Percentiles rank a stretch among this genome's conserved stretches.
These are phyloP conservation scores for Przewalskia tangutica DNA, from an alignment of 257 asterid species.

Conservation along the genomic window DNA sequence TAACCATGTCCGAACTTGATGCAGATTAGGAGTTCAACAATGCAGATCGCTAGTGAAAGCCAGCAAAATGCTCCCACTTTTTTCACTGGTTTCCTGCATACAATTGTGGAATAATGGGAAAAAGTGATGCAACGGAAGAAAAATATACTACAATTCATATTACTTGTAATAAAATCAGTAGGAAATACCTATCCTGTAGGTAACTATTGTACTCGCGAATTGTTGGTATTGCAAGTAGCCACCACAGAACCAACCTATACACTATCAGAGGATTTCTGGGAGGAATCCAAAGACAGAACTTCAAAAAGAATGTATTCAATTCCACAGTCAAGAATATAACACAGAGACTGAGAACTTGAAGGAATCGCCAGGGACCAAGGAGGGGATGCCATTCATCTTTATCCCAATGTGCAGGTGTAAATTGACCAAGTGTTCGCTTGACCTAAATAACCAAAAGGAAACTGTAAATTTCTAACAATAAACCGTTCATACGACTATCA, in stretches of 20 bases:
- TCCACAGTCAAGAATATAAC: constrained; percentile 81
- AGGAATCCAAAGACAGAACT: constrained; percentile 96
- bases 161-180: background rate
- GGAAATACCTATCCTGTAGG: constrained; percentile 70
- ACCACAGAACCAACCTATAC: constrained; percentile 85
- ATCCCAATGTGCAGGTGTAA: constrained; percentile 95
- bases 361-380: constrained; percentile 86
- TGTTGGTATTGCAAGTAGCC: constrained; percentile 91
- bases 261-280: constrained; percentile 78
- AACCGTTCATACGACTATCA: background rate
- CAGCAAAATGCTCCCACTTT: constrained; percentile 92
- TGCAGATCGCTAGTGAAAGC: constrained; percentile 91
- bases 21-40: constrained; percentile 85
- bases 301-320: constrained; percentile 82
- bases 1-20: constrained; percentile 79
- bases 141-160: background rate
- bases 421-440: constrained; percentile 80
- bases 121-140: background rate
- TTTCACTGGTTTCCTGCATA: constrained; percentile 54
- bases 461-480: background rate
- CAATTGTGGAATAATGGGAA: background rate
- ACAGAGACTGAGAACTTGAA: constrained; percentile 87
- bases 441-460: constrained; percentile 38
- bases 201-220: constrained; percentile 90
- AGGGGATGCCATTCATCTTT: constrained; percentile 99